phyloP scores from a whole-genome alignment of 179 eudicot genomes.

The Carnegiea gigantea region DNA sequence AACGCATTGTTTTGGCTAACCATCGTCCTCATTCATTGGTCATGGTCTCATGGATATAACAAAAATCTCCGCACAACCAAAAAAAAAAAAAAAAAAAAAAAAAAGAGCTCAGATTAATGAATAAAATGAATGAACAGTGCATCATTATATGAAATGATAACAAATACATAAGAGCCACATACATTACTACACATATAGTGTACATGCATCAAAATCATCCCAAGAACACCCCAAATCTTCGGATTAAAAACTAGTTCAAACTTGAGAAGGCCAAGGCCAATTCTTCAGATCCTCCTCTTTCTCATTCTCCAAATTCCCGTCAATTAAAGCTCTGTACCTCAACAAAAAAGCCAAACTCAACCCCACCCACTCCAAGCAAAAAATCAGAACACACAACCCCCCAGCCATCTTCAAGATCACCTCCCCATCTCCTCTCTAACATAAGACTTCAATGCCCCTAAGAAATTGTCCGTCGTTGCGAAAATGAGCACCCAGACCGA shows the following conservation, averaged over 20 bases:
- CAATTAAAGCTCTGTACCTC: conserved; percentile 43
- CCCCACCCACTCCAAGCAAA: conserved; percentile 69
- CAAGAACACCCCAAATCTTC: too few species aligned
- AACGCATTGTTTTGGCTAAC: too few species aligned
- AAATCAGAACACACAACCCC: conserved; percentile 57
- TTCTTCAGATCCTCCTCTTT: conserved; percentile 48
- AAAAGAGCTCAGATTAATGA: too few species aligned
- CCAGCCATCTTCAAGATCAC: conserved; percentile 63
- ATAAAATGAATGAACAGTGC: too few species aligned
- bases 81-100: too few species aligned
- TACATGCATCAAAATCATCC: neutral
- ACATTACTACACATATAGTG: too few species aligned
- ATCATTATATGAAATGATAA: too few species aligned
- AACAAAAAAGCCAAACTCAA: conserved; percentile 55
- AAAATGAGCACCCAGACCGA: conserved; percentile 61
- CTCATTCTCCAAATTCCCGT: conserved; percentile 12
- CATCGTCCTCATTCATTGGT: too few species aligned
- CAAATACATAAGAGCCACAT: too few species aligned
- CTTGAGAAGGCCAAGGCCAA: conserved; percentile 61
- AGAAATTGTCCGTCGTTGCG: conserved; percentile 44
- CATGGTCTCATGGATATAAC: too few species aligned
- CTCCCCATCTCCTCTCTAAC: conserved; percentile 58
- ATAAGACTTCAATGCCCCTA: conserved; percentile 51
- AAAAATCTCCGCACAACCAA: too few species aligned
- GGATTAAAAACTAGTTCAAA: conserved; percentile 12